phyloP scores from a whole-genome alignment of 495 filamentous ascomycete species.

The Penicillium cataractarum region DNA sequence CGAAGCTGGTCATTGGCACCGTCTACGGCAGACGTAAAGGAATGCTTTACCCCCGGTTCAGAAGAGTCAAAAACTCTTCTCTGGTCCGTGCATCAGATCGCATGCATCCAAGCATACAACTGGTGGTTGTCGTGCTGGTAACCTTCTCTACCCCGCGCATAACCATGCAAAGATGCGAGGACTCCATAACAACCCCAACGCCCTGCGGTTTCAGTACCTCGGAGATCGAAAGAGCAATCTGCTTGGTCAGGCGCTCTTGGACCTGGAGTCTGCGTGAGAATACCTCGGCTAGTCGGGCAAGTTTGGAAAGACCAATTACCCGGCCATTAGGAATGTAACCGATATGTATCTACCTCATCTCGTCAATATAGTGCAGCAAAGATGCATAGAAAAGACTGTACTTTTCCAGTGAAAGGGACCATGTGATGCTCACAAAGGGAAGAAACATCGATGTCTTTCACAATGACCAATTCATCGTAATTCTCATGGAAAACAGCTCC shows the following conservation, averaged over 20 bases:
- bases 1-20: background rate
- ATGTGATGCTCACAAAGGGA: slow-evolving; percentile 40
- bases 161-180: slow-evolving; percentile 95
- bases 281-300: slow-evolving; percentile 96
- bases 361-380: slow-evolving; percentile 19
- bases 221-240: slow-evolving; percentile 90
- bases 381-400: slow-evolving; percentile 34
- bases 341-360: slow-evolving; percentile 80
- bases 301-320: slow-evolving; percentile 93
- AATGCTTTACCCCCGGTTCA: background rate
- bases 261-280: slow-evolving; percentile 91
- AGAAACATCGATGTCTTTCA: slow-evolving; percentile 96
- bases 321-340: slow-evolving; percentile 86
- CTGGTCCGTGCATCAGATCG: slow-evolving; percentile 90
- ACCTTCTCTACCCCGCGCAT: slow-evolving; percentile 94
- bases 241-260: slow-evolving; percentile 92
- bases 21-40: background rate
- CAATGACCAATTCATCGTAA: slow-evolving; percentile 94
- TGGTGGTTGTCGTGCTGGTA: slow-evolving; percentile 83
- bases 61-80: slow-evolving; percentile 80
- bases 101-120: slow-evolving; percentile 94
- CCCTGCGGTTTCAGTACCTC: slow-evolving; percentile 86
- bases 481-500: slow-evolving; percentile 94
- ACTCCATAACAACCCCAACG: slow-evolving; percentile 96
- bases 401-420: slow-evolving; percentile 85